Conservation (phyloP, 345 rosid species). For the Rhodamnia rubescens region DNA sequence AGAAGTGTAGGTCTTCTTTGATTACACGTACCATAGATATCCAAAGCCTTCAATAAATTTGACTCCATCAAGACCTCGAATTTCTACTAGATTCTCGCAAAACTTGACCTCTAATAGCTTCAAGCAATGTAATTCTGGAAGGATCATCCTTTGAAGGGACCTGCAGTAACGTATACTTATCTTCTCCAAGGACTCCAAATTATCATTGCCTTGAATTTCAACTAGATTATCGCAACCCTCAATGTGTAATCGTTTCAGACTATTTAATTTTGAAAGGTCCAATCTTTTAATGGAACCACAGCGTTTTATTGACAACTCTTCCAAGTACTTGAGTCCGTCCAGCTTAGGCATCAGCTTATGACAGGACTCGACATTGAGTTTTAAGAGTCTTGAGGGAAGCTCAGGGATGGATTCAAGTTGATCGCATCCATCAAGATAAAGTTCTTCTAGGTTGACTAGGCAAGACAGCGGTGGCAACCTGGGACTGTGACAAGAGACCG, state of each 20-base stretch:
- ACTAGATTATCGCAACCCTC: not conserved
- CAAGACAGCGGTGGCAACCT: not conserved
- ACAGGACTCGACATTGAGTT: not conserved
- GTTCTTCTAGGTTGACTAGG: not conserved
- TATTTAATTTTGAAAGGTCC: not conserved
- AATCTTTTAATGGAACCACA: no score
- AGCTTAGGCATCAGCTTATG: no score
- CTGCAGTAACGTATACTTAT: not conserved
- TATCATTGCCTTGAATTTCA: not conserved
- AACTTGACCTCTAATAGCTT: not conserved
- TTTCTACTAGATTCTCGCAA: not conserved
- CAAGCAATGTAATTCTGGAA: not conserved
- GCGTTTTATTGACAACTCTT: no score
- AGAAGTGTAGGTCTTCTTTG: no score
- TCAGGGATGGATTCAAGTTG: not conserved
- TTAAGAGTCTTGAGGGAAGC: not conserved
- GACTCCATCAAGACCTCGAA: not conserved
- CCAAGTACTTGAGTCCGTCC: no score
- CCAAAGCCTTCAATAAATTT: not conserved
- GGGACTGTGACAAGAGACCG: not conserved
- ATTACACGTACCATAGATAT: no score
- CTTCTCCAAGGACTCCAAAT: not conserved
- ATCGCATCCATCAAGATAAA: not conserved
- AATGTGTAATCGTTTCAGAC: no score
- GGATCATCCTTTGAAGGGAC: not conserved